phyloP scores from a whole-genome alignment of 768 basidiomycete species.

The Kwoniella dendrophila region DNA sequence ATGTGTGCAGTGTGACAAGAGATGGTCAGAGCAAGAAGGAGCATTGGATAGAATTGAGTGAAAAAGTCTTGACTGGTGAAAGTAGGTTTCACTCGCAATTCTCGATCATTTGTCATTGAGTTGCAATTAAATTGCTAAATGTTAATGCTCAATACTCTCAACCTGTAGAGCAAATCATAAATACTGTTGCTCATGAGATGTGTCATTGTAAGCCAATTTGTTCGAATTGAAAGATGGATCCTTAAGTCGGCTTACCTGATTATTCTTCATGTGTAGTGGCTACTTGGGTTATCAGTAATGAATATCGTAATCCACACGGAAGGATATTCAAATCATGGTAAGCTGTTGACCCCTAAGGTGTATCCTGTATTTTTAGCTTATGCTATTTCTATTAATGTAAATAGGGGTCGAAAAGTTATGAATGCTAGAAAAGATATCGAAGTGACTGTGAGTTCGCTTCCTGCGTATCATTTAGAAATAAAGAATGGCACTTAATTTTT shows the following conservation, averaged over 20 bases:
- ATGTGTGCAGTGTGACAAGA: conserved; percentile 8
- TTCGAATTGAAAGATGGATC: too few species aligned
- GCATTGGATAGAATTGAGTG: conserved; percentile 69
- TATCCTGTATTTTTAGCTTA: not conserved
- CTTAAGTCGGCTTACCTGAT: too few species aligned
- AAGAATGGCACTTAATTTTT: not conserved
- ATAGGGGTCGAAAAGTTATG: conserved; percentile 74
- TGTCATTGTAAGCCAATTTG: conserved; percentile 63
- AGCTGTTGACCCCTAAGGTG: conserved; percentile 30
- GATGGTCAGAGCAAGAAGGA: conserved; percentile 21
- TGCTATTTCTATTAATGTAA: conserved; percentile 11
- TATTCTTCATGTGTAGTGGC: conserved; percentile 63
- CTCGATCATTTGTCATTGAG: not conserved
- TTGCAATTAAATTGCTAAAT: not conserved
- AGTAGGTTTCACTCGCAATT: conserved; percentile 58
- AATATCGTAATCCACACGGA: conserved; percentile 74
- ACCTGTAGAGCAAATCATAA: conserved; percentile 71
- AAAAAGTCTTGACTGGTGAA: conserved; percentile 75
- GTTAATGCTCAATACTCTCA: not conserved
- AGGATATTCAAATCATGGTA: conserved; percentile 72
- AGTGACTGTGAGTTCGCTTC: conserved; percentile 60
- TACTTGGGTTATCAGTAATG: conserved; percentile 75
- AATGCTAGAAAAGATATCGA: conserved; percentile 68
- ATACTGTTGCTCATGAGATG: conserved; percentile 88
- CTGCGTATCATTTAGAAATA: not conserved